Conservation (phyloP, 2,329 filamentous ascomycete species). For the Alternaria arbusti region DNA sequence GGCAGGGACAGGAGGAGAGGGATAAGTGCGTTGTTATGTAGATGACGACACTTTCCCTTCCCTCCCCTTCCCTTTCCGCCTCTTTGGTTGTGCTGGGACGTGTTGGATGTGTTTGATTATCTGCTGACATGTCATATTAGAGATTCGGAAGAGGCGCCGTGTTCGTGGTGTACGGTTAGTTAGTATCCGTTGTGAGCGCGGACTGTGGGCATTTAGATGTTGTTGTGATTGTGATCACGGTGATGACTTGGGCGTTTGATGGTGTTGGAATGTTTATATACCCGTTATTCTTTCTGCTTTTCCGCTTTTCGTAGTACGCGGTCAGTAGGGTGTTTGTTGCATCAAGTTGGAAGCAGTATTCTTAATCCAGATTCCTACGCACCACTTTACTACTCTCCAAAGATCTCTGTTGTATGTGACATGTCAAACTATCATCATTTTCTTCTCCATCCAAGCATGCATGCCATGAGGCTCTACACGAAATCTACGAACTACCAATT, state of each 20-base stretch:
- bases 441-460: neutral
- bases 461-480: neutral
- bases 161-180: neutral
- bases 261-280: neutral
- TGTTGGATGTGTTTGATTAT: neutral
- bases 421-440: no score
- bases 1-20: slow-evolving; percentile 24
- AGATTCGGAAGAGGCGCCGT: neutral
- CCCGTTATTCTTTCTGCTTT: neutral
- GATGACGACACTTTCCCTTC: neutral
- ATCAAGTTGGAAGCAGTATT: neutral
- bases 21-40: slow-evolving; percentile 47
- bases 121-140: neutral
- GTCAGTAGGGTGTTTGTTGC: neutral
- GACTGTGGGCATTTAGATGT: neutral
- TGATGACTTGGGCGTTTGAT: neutral
- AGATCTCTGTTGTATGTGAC: no score
- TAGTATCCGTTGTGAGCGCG: neutral
- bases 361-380: neutral
- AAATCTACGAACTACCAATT: neutral
- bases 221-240: neutral
- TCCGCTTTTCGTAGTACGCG: neutral
- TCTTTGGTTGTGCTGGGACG: neutral
- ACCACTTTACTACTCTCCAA: neutral
- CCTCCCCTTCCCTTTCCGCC: no score